Conservation (phyloP, 495 filamentous ascomycete species). For the Xylaria venustula region DNA sequence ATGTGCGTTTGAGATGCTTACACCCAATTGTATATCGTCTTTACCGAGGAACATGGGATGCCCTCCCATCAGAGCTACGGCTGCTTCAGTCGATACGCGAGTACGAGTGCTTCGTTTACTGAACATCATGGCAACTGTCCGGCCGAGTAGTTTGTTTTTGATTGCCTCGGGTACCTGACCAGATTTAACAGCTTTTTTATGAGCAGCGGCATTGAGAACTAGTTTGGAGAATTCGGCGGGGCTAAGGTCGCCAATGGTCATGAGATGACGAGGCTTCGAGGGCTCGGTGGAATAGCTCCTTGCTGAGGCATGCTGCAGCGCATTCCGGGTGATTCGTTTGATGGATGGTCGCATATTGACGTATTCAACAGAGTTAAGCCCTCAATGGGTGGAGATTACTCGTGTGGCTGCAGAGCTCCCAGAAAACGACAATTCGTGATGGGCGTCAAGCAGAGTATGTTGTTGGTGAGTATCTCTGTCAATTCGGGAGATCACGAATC, state of each 20-base stretch:
- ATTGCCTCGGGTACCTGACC: conserved; percentile 59
- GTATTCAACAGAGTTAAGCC: background rate
- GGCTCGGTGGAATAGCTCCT: conserved; percentile 31
- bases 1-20: conserved; percentile 34
- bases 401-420: background rate
- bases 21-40: conserved; percentile 93
- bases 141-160: conserved; percentile 52
- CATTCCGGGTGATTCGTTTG: conserved; percentile 15
- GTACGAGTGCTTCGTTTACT: conserved; percentile 92
- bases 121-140: conserved; percentile 94
- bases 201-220: conserved; percentile 71
- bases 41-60: conserved; percentile 95
- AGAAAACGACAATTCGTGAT: background rate
- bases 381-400: background rate
- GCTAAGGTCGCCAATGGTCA: conserved; percentile 85
- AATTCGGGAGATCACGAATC: background rate
- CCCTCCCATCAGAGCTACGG: conserved; percentile 77
- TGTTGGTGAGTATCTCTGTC: background rate
- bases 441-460: background rate
- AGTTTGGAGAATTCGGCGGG: conserved; percentile 75
- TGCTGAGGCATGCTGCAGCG: conserved; percentile 17
- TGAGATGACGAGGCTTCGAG: conserved; percentile 65
- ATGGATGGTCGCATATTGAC: conserved; percentile 22
- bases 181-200: conserved; percentile 78
- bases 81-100: conserved; percentile 86